Conservation (phyloP, 371 early-diverging fungal genomes). For the Entomophthora muscae region DNA sequence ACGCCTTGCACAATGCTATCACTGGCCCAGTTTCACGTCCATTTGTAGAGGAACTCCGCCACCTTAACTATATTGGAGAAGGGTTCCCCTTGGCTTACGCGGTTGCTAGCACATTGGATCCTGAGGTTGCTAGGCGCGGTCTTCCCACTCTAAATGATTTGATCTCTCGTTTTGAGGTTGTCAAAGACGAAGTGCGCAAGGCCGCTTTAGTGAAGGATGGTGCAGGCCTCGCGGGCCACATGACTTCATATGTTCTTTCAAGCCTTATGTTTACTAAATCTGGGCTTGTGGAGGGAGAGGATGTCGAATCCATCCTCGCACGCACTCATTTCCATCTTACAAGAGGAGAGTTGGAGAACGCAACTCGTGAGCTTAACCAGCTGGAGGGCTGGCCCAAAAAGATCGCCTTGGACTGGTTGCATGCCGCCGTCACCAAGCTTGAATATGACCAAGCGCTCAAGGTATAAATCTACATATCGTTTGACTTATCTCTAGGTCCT, state of each 20-base stretch:
- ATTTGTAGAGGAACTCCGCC: slow-evolving; percentile 48
- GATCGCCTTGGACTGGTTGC: slow-evolving; percentile 80
- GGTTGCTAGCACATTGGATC: slow-evolving; percentile 41
- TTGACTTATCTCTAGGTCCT: background rate
- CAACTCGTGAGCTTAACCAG: slow-evolving; percentile 86
- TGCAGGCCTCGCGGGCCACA: slow-evolving; percentile 69
- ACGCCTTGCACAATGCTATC: slow-evolving; percentile 27
- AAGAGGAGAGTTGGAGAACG: slow-evolving; percentile 66
- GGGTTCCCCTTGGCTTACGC: slow-evolving; percentile 41
- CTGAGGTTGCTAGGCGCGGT: slow-evolving; percentile 36
- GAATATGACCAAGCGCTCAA: slow-evolving; percentile 84
- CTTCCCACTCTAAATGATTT: slow-evolving; percentile 54
- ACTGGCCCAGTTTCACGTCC: slow-evolving; percentile 22
- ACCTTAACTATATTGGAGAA: slow-evolving; percentile 27
- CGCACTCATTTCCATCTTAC: slow-evolving; percentile 58
- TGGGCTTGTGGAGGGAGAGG: slow-evolving; percentile 72
- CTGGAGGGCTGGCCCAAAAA: slow-evolving; percentile 84
- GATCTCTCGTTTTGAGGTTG: slow-evolving; percentile 45
- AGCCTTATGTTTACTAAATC: slow-evolving; percentile 65
- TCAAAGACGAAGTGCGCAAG: slow-evolving; percentile 52
- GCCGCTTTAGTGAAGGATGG: slow-evolving; percentile 75
- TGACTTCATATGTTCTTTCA: slow-evolving; percentile 52
- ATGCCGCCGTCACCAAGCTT: slow-evolving; percentile 61
- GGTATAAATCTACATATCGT: slow-evolving; percentile 17
- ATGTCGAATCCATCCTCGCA: slow-evolving; percentile 77